phyloP scores from a whole-genome alignment of 768 basidiomycete species.

The Mycena vulgaris region DNA sequence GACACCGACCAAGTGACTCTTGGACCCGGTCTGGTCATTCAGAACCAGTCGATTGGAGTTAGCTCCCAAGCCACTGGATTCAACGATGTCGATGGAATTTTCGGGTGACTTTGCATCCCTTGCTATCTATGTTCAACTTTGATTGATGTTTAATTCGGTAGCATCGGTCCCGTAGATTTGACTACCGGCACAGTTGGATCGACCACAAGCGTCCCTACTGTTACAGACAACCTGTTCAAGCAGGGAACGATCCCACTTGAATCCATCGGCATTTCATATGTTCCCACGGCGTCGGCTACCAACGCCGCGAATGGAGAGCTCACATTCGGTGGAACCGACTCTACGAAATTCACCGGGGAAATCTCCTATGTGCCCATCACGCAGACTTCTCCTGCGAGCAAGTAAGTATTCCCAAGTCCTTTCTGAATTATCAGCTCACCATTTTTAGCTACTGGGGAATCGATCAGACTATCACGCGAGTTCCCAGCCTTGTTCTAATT shows the following conservation, averaged over 20 bases:
- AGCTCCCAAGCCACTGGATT: constrained; percentile 61
- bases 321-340: constrained; percentile 68
- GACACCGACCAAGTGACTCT: constrained; percentile 66
- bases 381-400: constrained; percentile 60
- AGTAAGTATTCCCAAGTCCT: constrained; percentile 37
- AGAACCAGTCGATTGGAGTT: constrained; percentile 65
- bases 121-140: not conserved
- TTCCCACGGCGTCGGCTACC: constrained; percentile 57
- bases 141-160: constrained; percentile 32
- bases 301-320: constrained; percentile 66
- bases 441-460: constrained; percentile 60
- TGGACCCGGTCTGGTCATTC: constrained; percentile 56
- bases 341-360: constrained; percentile 56
- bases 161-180: constrained; percentile 67
- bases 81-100: constrained; percentile 65
- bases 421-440: not conserved
- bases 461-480: constrained; percentile 57
- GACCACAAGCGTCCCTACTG: constrained; percentile 61
- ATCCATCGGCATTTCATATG: constrained; percentile 67
- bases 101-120: constrained; percentile 53
- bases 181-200: constrained; percentile 60
- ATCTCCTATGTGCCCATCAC: constrained; percentile 60
- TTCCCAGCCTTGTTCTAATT: not conserved
- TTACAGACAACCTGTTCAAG: constrained; percentile 69
- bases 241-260: constrained; percentile 62